Evolutionary conservation across 2,329 filamentous ascomycete genomes (phyloP).

Genomic region (Beauveria sp.): DNA sequence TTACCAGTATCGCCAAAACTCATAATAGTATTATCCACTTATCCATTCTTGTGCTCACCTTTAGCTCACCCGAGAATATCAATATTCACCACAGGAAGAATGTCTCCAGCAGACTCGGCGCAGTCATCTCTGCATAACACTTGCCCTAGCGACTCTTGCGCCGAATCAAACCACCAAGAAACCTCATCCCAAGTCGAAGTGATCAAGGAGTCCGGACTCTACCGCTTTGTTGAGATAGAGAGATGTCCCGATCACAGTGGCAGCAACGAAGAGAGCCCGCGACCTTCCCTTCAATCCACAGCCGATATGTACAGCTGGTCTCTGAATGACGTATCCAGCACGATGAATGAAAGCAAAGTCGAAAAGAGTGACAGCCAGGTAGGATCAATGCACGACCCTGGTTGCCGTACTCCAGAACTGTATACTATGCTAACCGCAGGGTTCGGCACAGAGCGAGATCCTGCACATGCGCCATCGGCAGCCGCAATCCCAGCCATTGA

Average conservation of each 20-base stretch:
- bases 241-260: background rate
- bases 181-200: background rate
- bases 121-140: background rate
- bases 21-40: background rate
- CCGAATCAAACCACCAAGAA: background rate
- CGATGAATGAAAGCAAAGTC: background rate
- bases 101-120: background rate
- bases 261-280: background rate
- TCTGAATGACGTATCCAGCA: slow-evolving; percentile 5
- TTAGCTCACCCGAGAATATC: background rate
- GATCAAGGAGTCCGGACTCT: background rate
- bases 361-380: background rate
- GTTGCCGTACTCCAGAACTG: background rate
- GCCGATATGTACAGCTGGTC: slow-evolving; percentile 1
- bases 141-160: background rate
- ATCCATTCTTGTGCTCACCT: background rate
- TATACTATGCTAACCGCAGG: background rate
- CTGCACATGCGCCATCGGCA: background rate
- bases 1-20: background rate
- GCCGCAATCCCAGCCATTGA: slow-evolving; percentile 18
- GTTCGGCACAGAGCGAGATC: slow-evolving; percentile 4
- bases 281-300: background rate
- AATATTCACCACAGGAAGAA: background rate
- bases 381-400: background rate
- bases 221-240: background rate